Evolutionary conservation across 1,284 basidiomycete species (phyloP).

Genomic region (Microbotryum scabiosae): DNA sequence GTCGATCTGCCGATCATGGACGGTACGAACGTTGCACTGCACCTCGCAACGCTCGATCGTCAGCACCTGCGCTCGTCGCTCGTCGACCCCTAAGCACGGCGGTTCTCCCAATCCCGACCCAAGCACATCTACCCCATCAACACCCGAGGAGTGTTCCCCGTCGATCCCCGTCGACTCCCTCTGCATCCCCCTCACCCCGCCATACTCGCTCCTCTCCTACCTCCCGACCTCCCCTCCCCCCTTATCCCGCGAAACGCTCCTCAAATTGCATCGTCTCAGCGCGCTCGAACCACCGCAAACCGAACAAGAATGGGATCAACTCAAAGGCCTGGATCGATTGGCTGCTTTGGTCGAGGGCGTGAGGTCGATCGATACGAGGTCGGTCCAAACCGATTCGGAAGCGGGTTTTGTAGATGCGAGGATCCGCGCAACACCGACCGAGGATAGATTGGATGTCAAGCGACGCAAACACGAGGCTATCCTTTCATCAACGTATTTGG

Average conservation of each 20-base stretch:
- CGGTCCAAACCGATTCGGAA: not conserved
- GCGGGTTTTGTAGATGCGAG: slow-evolving; percentile 23
- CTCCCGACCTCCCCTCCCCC: slow-evolving; percentile 8
- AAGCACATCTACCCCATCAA: no score
- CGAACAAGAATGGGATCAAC: slow-evolving; percentile 5
- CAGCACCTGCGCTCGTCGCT: no score
- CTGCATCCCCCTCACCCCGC: slow-evolving; percentile 17
- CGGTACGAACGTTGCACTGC: no score
- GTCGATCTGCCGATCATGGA: no score
- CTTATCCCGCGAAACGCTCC: slow-evolving; percentile 14
- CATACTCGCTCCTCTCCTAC: slow-evolving; percentile 18
- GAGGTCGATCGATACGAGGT: slow-evolving; percentile 4
- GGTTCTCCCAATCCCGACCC: no score
- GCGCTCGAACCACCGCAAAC: slow-evolving; percentile 21
- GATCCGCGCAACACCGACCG: slow-evolving; percentile 8
- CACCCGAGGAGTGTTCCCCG: not conserved
- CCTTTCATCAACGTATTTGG: not conserved
- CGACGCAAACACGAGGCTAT: not conserved
- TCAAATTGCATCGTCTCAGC: slow-evolving; percentile 22
- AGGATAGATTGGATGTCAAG: not conserved
- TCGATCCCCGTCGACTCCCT: slow-evolving; percentile 14
- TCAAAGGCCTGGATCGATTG: slow-evolving; percentile 16
- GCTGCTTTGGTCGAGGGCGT: slow-evolving; percentile 24
- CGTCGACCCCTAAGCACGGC: no score
- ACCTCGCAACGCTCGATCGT: no score